These are phyloP conservation scores for Smittium mucronatum DNA, from an alignment of 371 early-diverging fungal species.

Conservation along the genomic window DNA sequence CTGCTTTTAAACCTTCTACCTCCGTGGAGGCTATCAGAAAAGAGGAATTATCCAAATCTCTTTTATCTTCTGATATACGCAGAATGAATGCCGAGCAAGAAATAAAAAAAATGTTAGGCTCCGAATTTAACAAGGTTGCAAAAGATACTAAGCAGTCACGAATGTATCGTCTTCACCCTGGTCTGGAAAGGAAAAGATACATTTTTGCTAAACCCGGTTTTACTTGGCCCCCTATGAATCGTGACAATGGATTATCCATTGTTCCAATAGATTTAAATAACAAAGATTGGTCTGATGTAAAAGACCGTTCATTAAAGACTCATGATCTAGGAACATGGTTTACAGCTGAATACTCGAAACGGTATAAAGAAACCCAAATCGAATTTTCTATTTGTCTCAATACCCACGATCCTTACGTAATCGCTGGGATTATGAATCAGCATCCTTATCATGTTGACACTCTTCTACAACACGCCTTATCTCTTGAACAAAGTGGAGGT, in stretches of 20 bases:
- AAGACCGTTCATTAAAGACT: constrained; percentile 9
- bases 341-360: constrained; percentile 49
- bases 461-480: constrained; percentile 68
- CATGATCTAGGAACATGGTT: constrained; percentile 38
- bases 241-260: constrained; percentile 57
- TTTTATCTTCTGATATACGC: constrained; percentile 48
- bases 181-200: constrained; percentile 27
- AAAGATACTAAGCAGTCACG: constrained; percentile 25
- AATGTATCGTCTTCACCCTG: constrained; percentile 13
- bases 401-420: constrained; percentile 60
- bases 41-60: constrained; percentile 30
- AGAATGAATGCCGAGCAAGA: constrained; percentile 73
- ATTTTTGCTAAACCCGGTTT: constrained; percentile 57
- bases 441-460: constrained; percentile 80
- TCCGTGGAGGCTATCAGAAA: constrained; percentile 14
- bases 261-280: constrained; percentile 41
- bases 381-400: constrained; percentile 58
- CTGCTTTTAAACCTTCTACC: constrained; percentile 11
- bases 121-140: constrained; percentile 48
- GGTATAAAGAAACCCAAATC: constrained; percentile 56
- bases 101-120: constrained; percentile 78
- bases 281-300: constrained; percentile 13
- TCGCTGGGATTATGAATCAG: constrained; percentile 48
- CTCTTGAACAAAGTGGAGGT: constrained; percentile 63
- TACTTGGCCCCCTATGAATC: constrained; percentile 59